phyloP scores from a whole-genome alignment of 2,329 filamentous ascomycete species.

The Apiospora arundinis region DNA sequence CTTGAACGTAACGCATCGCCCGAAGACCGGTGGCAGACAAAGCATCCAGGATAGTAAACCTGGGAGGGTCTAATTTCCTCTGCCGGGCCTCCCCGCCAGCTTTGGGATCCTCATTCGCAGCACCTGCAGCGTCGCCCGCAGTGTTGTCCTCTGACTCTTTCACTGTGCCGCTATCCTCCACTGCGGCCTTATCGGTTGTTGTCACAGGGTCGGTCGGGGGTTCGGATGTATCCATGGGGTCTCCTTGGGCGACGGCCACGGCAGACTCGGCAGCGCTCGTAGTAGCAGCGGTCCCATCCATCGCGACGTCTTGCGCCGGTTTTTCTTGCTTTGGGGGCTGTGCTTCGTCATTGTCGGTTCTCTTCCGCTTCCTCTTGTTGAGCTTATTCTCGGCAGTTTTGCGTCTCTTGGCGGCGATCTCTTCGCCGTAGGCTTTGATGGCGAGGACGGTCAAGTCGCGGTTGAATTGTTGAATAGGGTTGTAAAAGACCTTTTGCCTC shows the following conservation, averaged over 20 bases:
- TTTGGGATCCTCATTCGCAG: conserved; percentile 24
- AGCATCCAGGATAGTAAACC: conserved; percentile 90
- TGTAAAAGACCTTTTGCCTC: conserved; percentile 91
- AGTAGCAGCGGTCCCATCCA: conserved; percentile 21
- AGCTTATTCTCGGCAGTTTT: conserved; percentile 49
- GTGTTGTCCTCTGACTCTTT: conserved; percentile 27
- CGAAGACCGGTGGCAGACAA: conserved; percentile 92
- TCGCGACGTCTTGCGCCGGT: conserved; percentile 26
- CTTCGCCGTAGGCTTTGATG: conserved; percentile 86
- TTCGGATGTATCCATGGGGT: conserved; percentile 26
- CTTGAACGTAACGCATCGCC: conserved; percentile 88
- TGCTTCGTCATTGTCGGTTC: conserved; percentile 32
- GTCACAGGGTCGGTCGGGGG: background rate
- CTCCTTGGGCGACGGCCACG: background rate
- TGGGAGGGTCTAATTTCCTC: conserved; percentile 41
- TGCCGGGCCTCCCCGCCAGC: conserved; percentile 26
- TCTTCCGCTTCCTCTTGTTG: conserved; percentile 52
- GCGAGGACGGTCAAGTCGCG: conserved; percentile 91
- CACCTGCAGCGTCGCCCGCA: conserved; percentile 26
- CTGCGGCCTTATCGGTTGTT: conserved; percentile 13
- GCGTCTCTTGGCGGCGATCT: conserved; percentile 57
- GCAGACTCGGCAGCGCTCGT: background rate
- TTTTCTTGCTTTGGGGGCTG: conserved; percentile 35
- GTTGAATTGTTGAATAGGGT: conserved; percentile 99
- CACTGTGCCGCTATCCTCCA: conserved; percentile 15